Evolutionary conservation across 2,329 filamentous ascomycete species (phyloP), one percentile per base, ranked within the genome.

Genomic region (Nannizziopsis arthrosporioides): DNA sequence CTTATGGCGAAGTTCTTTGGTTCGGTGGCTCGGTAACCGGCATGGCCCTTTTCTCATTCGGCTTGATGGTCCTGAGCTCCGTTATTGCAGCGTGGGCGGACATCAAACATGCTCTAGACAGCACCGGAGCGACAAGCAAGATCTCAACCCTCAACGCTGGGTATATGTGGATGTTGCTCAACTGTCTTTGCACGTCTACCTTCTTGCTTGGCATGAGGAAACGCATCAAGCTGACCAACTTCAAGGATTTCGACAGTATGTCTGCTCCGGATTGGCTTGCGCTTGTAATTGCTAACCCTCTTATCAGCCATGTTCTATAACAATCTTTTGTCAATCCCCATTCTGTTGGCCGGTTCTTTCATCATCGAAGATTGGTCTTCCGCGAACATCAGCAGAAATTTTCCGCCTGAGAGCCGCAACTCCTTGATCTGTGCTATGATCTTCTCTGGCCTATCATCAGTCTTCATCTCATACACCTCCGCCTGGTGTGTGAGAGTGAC

Each of bases 381-480:
- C 44, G 75, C 75, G 53, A 98, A 98, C 70, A 71, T 98, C 57
- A 69, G 73, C 57, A 80, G 76, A 67, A 96, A 96, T 75, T 98
- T 98, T 73, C 92, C 92, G 2, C 58, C 72, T n/a, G 84, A 83
- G 55, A 73, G 80, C 31, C 84, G 89, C 59, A 92, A 86, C 67
- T 77, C 74, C 57, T 80, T 95, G 58, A 76, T 94, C 57, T 70
- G 84, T 51, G 85, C 89, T 61, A 95, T 96, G 85, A 72, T 96
- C 61, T 84, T 96, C 68, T 95, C 92, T 4, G 92, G 92, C 51
- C 75, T 95, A 47, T 89, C 82, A 32, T 85, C 89, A 44, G 89
- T 96, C 61, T 94, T 95, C 71, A 98, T 98, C 68, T 96, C 90
- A n/a, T 98, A 98, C 76, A 93, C 88, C 63, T 95, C 90, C 12